These are phyloP conservation scores for Boletus barrowsii DNA, from an alignment of 768 basidiomycete species.

Conservation along the genomic window DNA sequence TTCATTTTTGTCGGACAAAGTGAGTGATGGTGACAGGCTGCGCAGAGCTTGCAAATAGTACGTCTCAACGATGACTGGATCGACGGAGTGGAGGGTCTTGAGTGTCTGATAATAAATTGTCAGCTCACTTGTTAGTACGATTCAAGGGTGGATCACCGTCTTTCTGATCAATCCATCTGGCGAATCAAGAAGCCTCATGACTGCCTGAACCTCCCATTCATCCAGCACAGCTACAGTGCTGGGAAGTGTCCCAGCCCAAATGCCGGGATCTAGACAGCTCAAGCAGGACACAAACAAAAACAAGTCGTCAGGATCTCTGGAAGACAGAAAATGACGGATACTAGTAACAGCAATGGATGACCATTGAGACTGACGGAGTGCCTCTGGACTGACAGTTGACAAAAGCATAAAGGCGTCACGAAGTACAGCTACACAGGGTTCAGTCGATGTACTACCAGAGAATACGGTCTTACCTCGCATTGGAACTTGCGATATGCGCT, in stretches of 20 bases:
- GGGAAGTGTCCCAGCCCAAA: conserved; percentile 67
- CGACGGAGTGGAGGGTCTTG: conserved; percentile 53
- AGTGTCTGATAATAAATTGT: conserved; percentile 47
- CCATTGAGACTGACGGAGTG: conserved; percentile 14
- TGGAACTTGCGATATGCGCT: conserved; percentile 19
- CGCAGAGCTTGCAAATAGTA: conserved; percentile 48
- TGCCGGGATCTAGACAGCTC: conserved; percentile 48
- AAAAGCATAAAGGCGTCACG: conserved; percentile 35
- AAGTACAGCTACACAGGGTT: conserved; percentile 28
- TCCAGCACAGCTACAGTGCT: conserved; percentile 55
- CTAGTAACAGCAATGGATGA: conserved; percentile 35
- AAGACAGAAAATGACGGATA: conserved; percentile 59
- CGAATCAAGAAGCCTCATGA: conserved; percentile 67
- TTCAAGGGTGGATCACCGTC: conserved; percentile 42
- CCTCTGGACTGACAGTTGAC: conserved; percentile 21
- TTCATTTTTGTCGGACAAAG: conserved; percentile 39
- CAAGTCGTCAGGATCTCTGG: conserved; percentile 54
- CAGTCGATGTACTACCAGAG: conserved; percentile 6
- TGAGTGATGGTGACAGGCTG: conserved; percentile 33
- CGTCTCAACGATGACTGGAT: conserved; percentile 53
- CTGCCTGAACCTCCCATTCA: conserved; percentile 67
- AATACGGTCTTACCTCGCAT: conserved; percentile 22
- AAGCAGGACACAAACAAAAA: conserved; percentile 69
- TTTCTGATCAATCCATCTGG: conserved; percentile 55
- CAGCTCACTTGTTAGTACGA: background rate